Evolutionary conservation across 768 basidiomycete genomes (phyloP).

Genomic region (Cystofilobasidium macerans): DNA sequence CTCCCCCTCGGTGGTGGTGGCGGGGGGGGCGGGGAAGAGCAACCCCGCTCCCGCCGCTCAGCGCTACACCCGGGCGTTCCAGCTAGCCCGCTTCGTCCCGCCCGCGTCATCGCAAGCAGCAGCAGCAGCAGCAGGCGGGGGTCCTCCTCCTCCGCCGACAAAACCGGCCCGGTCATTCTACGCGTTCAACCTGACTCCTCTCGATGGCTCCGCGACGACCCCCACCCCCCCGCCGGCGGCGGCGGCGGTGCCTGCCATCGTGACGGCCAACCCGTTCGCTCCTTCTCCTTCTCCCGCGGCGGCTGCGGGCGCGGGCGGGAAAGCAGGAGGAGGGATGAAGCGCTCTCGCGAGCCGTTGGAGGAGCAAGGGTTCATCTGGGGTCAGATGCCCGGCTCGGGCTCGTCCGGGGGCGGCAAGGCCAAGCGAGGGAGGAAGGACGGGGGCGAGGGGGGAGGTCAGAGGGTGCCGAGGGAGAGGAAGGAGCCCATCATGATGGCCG

Average conservation of each 20-base stretch:
- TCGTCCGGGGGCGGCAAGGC: slow-evolving; percentile 52
- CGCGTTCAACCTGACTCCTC: slow-evolving; percentile 73
- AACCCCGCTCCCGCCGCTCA: too few relatives aligned
- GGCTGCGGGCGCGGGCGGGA: too few relatives aligned
- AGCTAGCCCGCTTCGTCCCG: slow-evolving; percentile 79
- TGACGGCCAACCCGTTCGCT: slow-evolving; percentile 41
- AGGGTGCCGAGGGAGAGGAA: slow-evolving; percentile 50
- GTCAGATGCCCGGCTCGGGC: slow-evolving; percentile 41
- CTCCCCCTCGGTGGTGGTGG: too few relatives aligned
- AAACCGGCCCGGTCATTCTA: slow-evolving; percentile 78
- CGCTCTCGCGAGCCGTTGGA: slow-evolving; percentile 31
- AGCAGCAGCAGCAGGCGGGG: too few relatives aligned
- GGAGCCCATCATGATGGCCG: slow-evolving; percentile 33
- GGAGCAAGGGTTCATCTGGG: slow-evolving; percentile 34
- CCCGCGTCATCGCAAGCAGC: slow-evolving; percentile 38
- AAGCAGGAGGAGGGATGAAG: slow-evolving; percentile 35
- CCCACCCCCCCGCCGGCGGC: too few relatives aligned
- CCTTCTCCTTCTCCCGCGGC: too few relatives aligned
- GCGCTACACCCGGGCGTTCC: slow-evolving; percentile 61
- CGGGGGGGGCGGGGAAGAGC: too few relatives aligned
- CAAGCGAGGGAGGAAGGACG: slow-evolving; percentile 52
- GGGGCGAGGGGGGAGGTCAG: slow-evolving; percentile 52
- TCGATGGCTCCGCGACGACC: too few relatives aligned
- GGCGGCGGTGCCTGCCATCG: slow-evolving; percentile 46
- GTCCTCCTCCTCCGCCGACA: slow-evolving; percentile 33